Conservation (phyloP, 805 yeast genomes). For the Kazachstania kunashirensis region DNA sequence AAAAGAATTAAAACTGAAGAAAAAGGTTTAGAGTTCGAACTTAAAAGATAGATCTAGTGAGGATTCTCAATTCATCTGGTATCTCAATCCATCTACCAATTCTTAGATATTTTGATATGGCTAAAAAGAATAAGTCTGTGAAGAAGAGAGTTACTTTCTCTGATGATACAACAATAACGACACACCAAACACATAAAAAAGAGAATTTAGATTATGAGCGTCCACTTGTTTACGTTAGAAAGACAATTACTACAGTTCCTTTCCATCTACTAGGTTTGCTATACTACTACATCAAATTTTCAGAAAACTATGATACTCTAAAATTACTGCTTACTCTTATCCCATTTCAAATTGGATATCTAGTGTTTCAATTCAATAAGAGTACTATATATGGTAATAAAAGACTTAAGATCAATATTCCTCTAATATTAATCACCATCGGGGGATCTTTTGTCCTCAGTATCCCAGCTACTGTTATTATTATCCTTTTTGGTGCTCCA, state of each 20-base stretch:
- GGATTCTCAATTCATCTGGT: too few species aligned
- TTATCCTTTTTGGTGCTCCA: slow-evolving; percentile 78
- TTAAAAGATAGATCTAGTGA: too few species aligned
- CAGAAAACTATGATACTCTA: slow-evolving; percentile 20
- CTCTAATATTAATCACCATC: slow-evolving; percentile 18
- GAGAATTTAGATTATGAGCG: slow-evolving; percentile 18
- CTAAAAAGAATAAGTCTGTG: slow-evolving; percentile 13
- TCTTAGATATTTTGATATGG: not conserved
- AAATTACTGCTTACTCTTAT: slow-evolving; percentile 24
- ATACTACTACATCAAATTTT: slow-evolving; percentile 25
- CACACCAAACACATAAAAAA: slow-evolving; percentile 16
- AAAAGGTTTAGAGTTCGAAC: too few species aligned
- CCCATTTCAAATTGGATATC: slow-evolving; percentile 31
- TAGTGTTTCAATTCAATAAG: slow-evolving; percentile 28
- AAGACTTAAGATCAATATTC: slow-evolving; percentile 22
- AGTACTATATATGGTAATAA: slow-evolving; percentile 28
- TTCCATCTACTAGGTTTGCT: slow-evolving; percentile 27
- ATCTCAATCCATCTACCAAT: not conserved
- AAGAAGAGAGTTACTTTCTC: slow-evolving; percentile 29
- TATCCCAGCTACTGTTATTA: slow-evolving; percentile 23
- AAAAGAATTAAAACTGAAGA: too few species aligned
- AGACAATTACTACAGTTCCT: slow-evolving; percentile 24
- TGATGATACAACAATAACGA: slow-evolving; percentile 26
- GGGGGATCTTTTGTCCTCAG: slow-evolving; percentile 20
- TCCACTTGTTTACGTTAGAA: slow-evolving; percentile 29